Evolutionary conservation across 805 yeast genomes (phyloP), one percentile per base, ranked within the genome.

Genomic region (Hanseniaspora hatyaiensis): DNA sequence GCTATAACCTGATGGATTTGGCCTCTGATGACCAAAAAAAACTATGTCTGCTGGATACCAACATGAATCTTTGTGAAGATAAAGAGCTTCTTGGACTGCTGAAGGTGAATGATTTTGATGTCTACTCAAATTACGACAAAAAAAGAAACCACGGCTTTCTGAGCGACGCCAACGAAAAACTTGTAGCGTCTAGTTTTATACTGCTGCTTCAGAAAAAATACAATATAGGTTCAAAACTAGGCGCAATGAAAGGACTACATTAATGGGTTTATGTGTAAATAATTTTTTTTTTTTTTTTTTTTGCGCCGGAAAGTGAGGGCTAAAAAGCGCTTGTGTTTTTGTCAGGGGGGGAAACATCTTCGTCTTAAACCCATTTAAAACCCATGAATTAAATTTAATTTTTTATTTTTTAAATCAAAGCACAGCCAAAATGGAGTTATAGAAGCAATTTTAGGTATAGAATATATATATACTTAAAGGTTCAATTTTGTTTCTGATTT

Each of bases 271-370:
- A 26, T 26, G 29, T 8, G 11, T 8, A 26, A 26, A 26, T 26
- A 11, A 26, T 26, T 26, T 26, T 26, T 26, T 26, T 26, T 26
- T 26, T 26, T 26, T 26, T 8, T 8, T 26, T 26, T 26, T 26
- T 26, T 26, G 29, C 29, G n/a, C n/a, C n/a, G n/a, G n/a, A n/a
- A n/a, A n/a, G n/a, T n/a, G n/a, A n/a, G n/a, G n/a, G n/a, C n/a
- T n/a, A n/a, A n/a, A n/a, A n/a, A n/a, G n/a, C n/a, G n/a, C n/a
- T n/a, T n/a, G n/a, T 82, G 53, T 77, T 82, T 56, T 67, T 82
- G 60, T 78, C 77, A 46, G 70, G 65, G 47, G 88, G 88, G 57
- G 89, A 26, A 8, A 26, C 11, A 26, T 26, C 6, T 26, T 8
- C 11, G 29, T 26, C 29, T 26, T 8, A 8, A 26, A 26, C 6